Evolutionary conservation across 2,329 filamentous ascomycete genomes (phyloP).

Genomic region (Diplodia sapinea): DNA sequence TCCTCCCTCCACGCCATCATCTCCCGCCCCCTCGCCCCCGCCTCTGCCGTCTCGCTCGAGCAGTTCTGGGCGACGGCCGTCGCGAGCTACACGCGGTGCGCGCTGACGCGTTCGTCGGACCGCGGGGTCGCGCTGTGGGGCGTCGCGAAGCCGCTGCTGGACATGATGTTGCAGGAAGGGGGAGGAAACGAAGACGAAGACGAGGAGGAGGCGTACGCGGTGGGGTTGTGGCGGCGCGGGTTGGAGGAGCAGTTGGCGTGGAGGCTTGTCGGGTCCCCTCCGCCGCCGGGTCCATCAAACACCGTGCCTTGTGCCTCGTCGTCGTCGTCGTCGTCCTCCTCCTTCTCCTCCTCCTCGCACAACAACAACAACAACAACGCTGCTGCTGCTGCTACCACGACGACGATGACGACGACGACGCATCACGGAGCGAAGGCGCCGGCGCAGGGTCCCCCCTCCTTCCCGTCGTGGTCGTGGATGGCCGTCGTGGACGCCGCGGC

Average conservation of each 20-base stretch:
- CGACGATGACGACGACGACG: too few species aligned
- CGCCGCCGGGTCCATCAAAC: too few species aligned
- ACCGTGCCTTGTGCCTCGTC: too few species aligned
- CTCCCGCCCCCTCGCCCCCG: not conserved
- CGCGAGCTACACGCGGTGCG: not conserved
- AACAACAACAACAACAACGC: too few species aligned
- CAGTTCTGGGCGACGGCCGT: not conserved
- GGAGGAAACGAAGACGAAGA: too few species aligned
- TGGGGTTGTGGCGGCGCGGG: not conserved
- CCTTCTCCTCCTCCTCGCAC: too few species aligned
- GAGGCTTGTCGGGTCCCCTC: not conserved
- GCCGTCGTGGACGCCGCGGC: not conserved
- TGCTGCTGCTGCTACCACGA: too few species aligned
- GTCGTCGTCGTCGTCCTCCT: too few species aligned
- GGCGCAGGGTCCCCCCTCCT: not conserved
- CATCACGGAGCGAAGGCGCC: not conserved
- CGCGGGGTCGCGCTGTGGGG: not conserved
- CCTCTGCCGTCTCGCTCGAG: not conserved
- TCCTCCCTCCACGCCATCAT: not conserved
- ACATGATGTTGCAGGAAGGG: not conserved
- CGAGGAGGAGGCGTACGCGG: not conserved
- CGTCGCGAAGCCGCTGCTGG: not conserved
- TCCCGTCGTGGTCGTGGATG: not conserved
- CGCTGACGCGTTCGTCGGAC: not conserved
- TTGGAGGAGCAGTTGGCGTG: slow-evolving; percentile 15